Percentiles rank a stretch among this genome's conserved stretches.
These are phyloP conservation scores for Raphanus sativus DNA, from an alignment of 345 rosid species.

Conservation along the genomic window DNA sequence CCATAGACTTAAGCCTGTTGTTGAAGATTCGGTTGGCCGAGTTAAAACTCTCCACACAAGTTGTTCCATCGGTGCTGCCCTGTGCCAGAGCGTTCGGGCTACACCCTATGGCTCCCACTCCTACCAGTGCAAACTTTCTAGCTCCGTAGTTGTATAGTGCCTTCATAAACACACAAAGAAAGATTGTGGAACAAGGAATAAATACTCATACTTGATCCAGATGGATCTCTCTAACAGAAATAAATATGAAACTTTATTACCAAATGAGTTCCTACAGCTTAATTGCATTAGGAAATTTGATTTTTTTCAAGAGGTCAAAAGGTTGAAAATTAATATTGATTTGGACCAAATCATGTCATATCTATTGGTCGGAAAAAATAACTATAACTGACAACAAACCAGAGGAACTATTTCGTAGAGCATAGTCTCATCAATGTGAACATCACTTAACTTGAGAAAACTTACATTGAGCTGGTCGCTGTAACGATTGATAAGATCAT, in stretches of 20 bases:
- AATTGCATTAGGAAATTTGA: not conserved
- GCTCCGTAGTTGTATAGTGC: constrained; percentile 68
- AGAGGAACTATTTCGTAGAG: not conserved
- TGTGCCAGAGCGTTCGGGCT: constrained; percentile 74
- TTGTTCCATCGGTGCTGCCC: constrained; percentile 59
- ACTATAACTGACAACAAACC: not conserved
- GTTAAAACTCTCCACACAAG: constrained; percentile 63
- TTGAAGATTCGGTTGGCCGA: constrained; percentile 71
- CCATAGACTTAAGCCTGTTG: constrained; percentile 61
- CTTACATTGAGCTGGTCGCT: constrained; percentile 57
- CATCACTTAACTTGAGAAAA: not conserved
- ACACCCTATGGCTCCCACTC: constrained; percentile 87
- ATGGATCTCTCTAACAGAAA: not conserved
- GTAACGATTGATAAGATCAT: constrained; percentile 58
- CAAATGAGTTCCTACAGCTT: not conserved
- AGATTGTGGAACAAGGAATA: not conserved
- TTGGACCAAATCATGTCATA: not conserved
- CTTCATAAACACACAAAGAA: constrained; percentile 37
- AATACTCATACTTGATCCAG: not conserved
- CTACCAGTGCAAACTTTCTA: constrained; percentile 73
- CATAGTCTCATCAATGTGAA: not conserved
- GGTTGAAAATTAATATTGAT: not conserved
- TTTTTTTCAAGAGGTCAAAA: not conserved
- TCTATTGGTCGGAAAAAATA: not conserved
- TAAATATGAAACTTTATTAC: not conserved